Evolutionary conservation across 2,329 filamentous ascomycete species (phyloP).

Genomic region (Pseudopyricularia cyperi): DNA sequence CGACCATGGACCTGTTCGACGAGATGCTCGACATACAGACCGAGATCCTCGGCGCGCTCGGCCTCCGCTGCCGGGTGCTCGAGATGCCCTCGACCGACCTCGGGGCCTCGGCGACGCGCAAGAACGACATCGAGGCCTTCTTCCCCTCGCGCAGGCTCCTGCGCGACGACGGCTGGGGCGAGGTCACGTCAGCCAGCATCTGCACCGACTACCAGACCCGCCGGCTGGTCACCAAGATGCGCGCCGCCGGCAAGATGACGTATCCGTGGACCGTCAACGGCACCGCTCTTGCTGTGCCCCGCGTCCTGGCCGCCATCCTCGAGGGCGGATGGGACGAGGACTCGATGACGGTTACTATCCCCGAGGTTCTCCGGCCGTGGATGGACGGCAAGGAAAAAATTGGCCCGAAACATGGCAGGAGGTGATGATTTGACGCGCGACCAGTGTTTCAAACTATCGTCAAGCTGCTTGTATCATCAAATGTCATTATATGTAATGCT

Average conservation of each 20-base stretch:
- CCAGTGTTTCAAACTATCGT: too few species aligned
- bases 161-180: slow-evolving; percentile 66
- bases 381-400: slow-evolving; percentile 69
- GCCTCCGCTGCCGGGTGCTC: slow-evolving; percentile 74
- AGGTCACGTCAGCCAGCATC: slow-evolving; percentile 79
- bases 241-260: slow-evolving; percentile 40
- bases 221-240: slow-evolving; percentile 63
- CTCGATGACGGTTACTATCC: slow-evolving; percentile 55
- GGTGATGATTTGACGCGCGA: not conserved
- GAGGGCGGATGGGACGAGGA: slow-evolving; percentile 82
- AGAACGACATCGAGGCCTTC: slow-evolving; percentile 86
- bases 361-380: slow-evolving; percentile 66
- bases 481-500: not conserved
- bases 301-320: slow-evolving; percentile 76
- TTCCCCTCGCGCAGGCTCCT: slow-evolving; percentile 62
- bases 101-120: slow-evolving; percentile 74
- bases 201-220: slow-evolving; percentile 93
- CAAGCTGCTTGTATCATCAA: not conserved
- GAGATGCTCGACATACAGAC: slow-evolving; percentile 82
- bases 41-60: slow-evolving; percentile 65
- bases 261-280: slow-evolving; percentile 92
- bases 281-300: slow-evolving; percentile 81
- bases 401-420: slow-evolving; percentile 20
- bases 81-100: slow-evolving; percentile 88
- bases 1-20: slow-evolving; percentile 51